Percentiles rank a stretch among this genome's conserved stretches.
Evolutionary conservation across 2,329 filamentous ascomycete species (phyloP).

Genomic region (Cytospora piceae): DNA sequence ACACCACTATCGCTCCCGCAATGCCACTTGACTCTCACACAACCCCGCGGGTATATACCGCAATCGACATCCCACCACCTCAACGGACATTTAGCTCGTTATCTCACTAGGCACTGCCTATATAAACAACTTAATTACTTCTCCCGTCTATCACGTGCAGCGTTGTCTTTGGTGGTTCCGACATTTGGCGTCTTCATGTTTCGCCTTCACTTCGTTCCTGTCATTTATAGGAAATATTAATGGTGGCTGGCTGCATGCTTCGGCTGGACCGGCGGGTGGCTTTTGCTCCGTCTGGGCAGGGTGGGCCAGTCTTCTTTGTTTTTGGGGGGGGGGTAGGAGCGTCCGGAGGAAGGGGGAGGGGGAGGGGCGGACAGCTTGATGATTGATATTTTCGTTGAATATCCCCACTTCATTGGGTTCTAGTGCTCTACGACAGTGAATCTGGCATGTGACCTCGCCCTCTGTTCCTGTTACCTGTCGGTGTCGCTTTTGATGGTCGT

Average conservation of each 20-base stretch:
- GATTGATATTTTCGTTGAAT: background rate
- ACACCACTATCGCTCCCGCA: conserved; percentile 25
- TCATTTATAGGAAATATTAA: conserved; percentile 23
- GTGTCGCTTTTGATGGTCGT: background rate
- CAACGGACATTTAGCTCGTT: background rate
- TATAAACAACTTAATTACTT: conserved; percentile 23
- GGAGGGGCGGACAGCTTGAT: background rate
- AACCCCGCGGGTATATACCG: conserved; percentile 12
- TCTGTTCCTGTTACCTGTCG: background rate
- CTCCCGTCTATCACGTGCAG: background rate
- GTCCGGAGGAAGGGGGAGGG: too few relatives aligned
- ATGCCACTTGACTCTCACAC: conserved; percentile 10
- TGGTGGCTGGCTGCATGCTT: conserved; percentile 27
- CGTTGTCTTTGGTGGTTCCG: conserved; percentile 12
- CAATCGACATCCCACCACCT: conserved; percentile 2
- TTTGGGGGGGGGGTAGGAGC: conserved; percentile 8
- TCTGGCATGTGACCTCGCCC: background rate
- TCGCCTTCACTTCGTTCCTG: conserved; percentile 25
- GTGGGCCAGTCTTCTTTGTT: conserved; percentile 3
- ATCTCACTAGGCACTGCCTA: conserved; percentile 3
- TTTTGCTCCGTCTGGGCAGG: conserved; percentile 9
- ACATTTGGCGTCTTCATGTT: conserved; percentile 10
- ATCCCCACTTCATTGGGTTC: conserved; percentile 1
- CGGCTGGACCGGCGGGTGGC: conserved; percentile 31
- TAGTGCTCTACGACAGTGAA: background rate